Conservation (phyloP, 345 rosid genomes). For the Eucalyptus sp. region DNA sequence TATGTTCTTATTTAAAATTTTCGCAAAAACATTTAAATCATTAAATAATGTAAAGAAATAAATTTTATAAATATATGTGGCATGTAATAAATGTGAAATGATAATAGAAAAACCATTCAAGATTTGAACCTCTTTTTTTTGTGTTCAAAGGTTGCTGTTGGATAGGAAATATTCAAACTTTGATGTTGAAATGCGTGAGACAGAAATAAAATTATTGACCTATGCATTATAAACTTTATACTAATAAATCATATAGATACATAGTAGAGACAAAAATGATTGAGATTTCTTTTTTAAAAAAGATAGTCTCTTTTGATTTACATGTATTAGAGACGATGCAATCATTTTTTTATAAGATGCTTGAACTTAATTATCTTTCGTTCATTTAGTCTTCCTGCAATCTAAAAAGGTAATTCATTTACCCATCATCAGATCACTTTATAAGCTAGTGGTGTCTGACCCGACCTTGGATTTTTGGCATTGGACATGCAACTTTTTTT, state of each 20-base stretch:
- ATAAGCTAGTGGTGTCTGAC: not conserved
- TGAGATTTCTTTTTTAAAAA: not conserved
- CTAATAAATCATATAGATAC: not conserved
- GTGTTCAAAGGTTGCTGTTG: not conserved
- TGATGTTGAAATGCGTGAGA: not conserved
- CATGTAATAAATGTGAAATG: not conserved
- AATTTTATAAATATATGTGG: not conserved
- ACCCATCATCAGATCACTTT: not conserved
- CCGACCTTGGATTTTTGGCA: not conserved
- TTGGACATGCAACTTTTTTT: not conserved
- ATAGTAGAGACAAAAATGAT: not conserved
- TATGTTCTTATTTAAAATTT: too few species aligned
- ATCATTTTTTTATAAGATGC: not conserved
- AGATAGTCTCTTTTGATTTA: not conserved
- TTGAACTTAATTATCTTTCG: too few species aligned
- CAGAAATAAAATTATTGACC: too few species aligned
- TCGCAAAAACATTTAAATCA: not conserved
- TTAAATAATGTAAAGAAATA: not conserved
- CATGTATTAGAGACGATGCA: not conserved
- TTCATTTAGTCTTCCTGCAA: not conserved
- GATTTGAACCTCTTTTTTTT: not conserved
- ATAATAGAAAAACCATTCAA: not conserved
- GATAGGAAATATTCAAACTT: not conserved
- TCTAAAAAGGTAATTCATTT: not conserved
- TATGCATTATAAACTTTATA: not conserved